Conservation (phyloP, 306 rosid genomes). For the Astragalus glycyphyllos region DNA sequence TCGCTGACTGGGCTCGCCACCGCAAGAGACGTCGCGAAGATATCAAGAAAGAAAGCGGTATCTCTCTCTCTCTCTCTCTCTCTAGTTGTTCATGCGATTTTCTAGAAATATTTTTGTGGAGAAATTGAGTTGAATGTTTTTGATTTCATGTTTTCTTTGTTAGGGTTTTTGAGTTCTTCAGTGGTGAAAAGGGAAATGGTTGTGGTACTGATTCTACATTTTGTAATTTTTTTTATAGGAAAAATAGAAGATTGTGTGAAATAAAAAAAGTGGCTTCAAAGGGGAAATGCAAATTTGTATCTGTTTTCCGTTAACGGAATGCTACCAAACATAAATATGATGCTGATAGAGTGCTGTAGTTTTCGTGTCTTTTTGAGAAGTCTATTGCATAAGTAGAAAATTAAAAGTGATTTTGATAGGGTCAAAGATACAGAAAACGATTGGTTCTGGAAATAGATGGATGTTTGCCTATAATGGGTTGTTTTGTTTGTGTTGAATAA, state of each 20-base stretch:
- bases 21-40: slow-evolving; percentile 93
- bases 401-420: background rate
- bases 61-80: background rate
- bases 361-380: slow-evolving; percentile 16
- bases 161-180: slow-evolving; percentile 22
- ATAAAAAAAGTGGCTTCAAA: background rate
- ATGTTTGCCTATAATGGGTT: background rate
- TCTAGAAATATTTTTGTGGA: background rate
- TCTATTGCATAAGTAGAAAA: background rate
- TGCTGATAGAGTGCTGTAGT: background rate
- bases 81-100: background rate
- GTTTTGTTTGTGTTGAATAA: slow-evolving; percentile 12
- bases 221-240: background rate
- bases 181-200: background rate
- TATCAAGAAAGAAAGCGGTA: slow-evolving; percentile 75
- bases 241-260: background rate
- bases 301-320: slow-evolving; percentile 4
- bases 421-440: background rate
- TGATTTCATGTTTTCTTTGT: background rate
- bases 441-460: background rate
- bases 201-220: background rate
- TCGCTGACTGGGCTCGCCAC: slow-evolving; percentile 93
- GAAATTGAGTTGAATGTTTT: background rate
- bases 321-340: slow-evolving; percentile 11
- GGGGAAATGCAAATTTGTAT: background rate